Conservation (phyloP, 306 rosid genomes). For the Lupinus albus region DNA sequence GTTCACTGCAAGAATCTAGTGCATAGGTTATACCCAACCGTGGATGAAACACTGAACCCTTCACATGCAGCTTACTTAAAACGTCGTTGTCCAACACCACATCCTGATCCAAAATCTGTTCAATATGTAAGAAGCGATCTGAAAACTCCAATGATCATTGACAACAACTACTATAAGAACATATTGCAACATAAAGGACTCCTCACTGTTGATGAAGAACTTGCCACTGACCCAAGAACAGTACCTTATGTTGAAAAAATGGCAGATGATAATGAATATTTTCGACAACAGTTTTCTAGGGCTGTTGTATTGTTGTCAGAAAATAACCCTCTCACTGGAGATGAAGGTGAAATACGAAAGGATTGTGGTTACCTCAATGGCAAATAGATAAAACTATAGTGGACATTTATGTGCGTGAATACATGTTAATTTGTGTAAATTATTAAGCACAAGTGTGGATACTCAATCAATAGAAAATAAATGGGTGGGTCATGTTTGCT, state of each 20-base stretch:
- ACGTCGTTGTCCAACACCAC: conserved; percentile 68
- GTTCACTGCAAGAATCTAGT: conserved; percentile 71
- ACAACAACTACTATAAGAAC: conserved; percentile 79
- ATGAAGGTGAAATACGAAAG: conserved; percentile 72
- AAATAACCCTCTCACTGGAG: conserved; percentile 62
- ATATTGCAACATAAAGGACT: conserved; percentile 65
- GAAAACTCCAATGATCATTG: conserved; percentile 69
- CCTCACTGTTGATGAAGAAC: conserved; percentile 63
- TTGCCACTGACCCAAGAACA: conserved; percentile 65
- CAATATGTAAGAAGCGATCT: conserved; percentile 65
- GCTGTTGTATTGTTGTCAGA: conserved; percentile 63
- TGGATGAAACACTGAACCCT: conserved; percentile 64
- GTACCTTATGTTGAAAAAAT: conserved; percentile 66
- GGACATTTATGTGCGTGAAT: background rate
- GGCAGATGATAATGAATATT: conserved; percentile 71
- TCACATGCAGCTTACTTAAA: conserved; percentile 62
- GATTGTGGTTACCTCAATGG: conserved; percentile 71
- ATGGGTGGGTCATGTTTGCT: background rate
- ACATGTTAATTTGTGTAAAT: background rate
- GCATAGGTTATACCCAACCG: conserved; percentile 63
- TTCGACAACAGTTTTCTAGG: conserved; percentile 68
- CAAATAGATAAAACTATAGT: conserved; percentile 13
- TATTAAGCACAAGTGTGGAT: background rate
- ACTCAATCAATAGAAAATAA: background rate
- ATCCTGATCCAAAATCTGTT: conserved; percentile 62